Conservation (phyloP, 2,329 filamentous ascomycete genomes). For the Emmonsia crescens region DNA sequence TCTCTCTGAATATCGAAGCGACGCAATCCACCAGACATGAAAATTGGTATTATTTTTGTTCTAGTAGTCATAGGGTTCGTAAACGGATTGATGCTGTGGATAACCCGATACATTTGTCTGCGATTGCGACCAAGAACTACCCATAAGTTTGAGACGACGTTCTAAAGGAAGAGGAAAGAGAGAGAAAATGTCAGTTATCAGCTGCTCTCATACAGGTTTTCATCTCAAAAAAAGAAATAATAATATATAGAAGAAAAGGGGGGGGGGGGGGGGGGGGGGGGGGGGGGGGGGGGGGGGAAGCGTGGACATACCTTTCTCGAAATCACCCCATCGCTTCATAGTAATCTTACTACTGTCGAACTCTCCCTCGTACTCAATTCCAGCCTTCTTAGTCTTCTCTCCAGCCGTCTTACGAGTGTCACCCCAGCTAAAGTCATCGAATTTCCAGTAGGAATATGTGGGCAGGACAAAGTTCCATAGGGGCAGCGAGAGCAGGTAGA, state of each 20-base stretch:
- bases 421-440: constrained; percentile 98
- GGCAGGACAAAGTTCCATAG: constrained; percentile 97
- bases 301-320: constrained; percentile 56
- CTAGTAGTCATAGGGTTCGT: constrained; percentile 31
- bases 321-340: constrained; percentile 98
- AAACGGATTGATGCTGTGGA: constrained; percentile 19
- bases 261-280: background rate
- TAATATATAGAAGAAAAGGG: too few relatives aligned
- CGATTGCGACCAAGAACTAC: constrained; percentile 18
- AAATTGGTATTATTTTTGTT: background rate
- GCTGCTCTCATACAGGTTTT: background rate
- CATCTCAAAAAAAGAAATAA: background rate
- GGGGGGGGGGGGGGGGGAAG: background rate
- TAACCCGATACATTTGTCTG: constrained; percentile 18
- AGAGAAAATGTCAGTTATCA: constrained; percentile 8
- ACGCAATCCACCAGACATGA: background rate
- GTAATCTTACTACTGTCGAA: constrained; percentile 99
- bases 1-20: background rate
- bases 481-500: constrained; percentile 85
- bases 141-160: constrained; percentile 26
- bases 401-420: constrained; percentile 93
- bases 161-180: constrained; percentile 17
- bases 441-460: constrained; percentile 96
- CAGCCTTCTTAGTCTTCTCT: constrained; percentile 77
- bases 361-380: constrained; percentile 81